Base-by-base conservation (phyloP, 225 moss, liverwort and hornwort species). In the Antitrichia curtipendula region DNA sequence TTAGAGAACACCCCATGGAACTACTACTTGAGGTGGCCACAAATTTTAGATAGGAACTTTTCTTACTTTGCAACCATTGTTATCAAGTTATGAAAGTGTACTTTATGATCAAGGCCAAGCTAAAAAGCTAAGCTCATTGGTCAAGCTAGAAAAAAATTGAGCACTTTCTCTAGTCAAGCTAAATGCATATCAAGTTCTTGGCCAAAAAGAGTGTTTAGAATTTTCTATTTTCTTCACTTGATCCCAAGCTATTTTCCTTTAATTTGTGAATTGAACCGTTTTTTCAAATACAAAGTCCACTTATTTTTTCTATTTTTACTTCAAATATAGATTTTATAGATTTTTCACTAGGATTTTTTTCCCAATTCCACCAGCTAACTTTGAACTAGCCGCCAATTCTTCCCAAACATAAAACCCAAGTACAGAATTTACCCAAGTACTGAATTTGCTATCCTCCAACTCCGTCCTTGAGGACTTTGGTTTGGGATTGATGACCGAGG, bases 171-270 rank as follows among this genome's bases (percentile, higher is more conserved):
- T 27, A 3, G 6, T 43, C 27, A 27, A 41, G 41, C 14, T 71
- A 27, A 27, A 16, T 41, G 3, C 16, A 43, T 16, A 5, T 6
- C 9, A 70, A 16, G 15, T 8, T 28, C 3, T 9, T 71, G 8
- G 2, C 1, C 0, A 0, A 43, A 41, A 13, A 27, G 9, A 70
- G 3, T 41, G 6, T 3, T 21, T 38, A 1, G 3, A 1, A 66
- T n/a, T n/a, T 22, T 38, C 12, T 38, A 66, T 66, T 66, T 12
- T n/a, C n/a, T 66, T n/a, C 3, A 5, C 24, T 40, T 23, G 0
- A 68, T 7, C 4, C 10, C 10, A 23, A 45, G 1, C 8, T 15
- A 43, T 28, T 71, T 71, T 28, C 2, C 6, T 71, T 27, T 3
- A 16, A 27, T 41, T 70, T 3, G 5, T 8, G 27, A 70, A 41